Percentiles rank a stretch among this genome's conserved stretches.
Evolutionary conservation across 306 rosid genomes (phyloP).

Genomic region (Acacia melanoxylon): DNA sequence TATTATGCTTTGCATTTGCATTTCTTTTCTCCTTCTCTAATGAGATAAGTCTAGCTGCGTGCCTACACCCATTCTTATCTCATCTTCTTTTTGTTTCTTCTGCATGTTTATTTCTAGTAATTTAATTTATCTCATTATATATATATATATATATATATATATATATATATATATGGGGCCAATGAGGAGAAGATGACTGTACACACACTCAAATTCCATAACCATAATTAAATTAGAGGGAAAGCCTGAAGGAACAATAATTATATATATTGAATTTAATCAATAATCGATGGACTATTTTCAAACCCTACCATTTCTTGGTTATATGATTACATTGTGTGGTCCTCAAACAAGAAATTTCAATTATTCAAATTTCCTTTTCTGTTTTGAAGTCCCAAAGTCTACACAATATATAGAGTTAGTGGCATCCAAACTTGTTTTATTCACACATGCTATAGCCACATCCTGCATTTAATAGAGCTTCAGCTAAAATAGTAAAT

Average conservation of each 20-base stretch:
- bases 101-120: no score
- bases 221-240: conserved; percentile 23
- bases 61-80: no score
- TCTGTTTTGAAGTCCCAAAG: conserved; percentile 28
- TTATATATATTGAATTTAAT: conserved; percentile 25
- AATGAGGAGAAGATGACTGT: conserved; percentile 26
- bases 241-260: conserved; percentile 15
- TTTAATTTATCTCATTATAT: no score
- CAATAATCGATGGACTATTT: conserved; percentile 8
- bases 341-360: conserved; percentile 40
- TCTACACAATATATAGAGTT: conserved; percentile 7
- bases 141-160: no score
- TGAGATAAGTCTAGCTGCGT: no score
- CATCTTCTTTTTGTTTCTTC: no score
- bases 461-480: conserved; percentile 27
- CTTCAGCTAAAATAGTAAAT: background rate
- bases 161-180: background rate
- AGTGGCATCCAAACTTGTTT: conserved; percentile 12
- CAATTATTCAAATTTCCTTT: conserved; percentile 31
- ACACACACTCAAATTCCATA: conserved; percentile 3
- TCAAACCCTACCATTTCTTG: conserved; percentile 27
- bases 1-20: no score
- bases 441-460: conserved; percentile 24
- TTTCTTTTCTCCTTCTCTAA: no score
- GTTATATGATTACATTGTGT: conserved; percentile 33